Base-by-base conservation (phyloP, 495 filamentous ascomycete species). In the Ascobolus immersus region DNA sequence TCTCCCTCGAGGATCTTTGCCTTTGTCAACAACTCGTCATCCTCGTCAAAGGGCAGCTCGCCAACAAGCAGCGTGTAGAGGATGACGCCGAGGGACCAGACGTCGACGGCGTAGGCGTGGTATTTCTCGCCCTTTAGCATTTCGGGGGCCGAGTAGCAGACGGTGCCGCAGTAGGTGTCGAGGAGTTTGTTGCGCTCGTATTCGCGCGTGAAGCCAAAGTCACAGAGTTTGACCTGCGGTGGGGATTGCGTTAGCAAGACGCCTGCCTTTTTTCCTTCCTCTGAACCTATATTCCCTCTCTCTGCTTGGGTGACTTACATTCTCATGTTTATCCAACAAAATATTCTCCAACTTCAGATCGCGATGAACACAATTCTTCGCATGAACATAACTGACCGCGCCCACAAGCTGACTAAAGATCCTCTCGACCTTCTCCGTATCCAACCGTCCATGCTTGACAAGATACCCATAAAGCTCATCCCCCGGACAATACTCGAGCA, bases 51-150 rank as follows among this genome's bases (percentile, higher is more conserved):
- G 4, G 86, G 86, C 14, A 96, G 62, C 53, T 94, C 89, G 25
- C 86, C 86, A 26, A 72, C 76, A 31, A 96, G 59, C 21, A 96
- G 59, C 23, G 86, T 82, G 52, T 89, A 94, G 14, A 96, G 64
- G 40, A 96, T 96, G 31, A 94, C 80, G 0, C 86, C 86, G 44
- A 96, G 53, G 51, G 86, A 94, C 86, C 86, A 96, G 4, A 94
- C 78, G 50, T 96, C 86, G 35, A 96, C 86, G 36, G 46, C 47
- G 28, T 49, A 40, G 25, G 47, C 47, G 39, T 49, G 45, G 27
- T 96, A 96, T 50, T 89, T 94, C 54, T 96, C 86, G 23, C 81
- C 89, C 50, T 86, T 91, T 21, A 96, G 63, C 86, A 96, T 94
- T 50, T 96, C 86, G 2, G 86, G 86, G 5, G 86, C 86, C 38